Base-by-base conservation (phyloP, 345 rosid species). In the Melaleuca quinquenervia region DNA sequence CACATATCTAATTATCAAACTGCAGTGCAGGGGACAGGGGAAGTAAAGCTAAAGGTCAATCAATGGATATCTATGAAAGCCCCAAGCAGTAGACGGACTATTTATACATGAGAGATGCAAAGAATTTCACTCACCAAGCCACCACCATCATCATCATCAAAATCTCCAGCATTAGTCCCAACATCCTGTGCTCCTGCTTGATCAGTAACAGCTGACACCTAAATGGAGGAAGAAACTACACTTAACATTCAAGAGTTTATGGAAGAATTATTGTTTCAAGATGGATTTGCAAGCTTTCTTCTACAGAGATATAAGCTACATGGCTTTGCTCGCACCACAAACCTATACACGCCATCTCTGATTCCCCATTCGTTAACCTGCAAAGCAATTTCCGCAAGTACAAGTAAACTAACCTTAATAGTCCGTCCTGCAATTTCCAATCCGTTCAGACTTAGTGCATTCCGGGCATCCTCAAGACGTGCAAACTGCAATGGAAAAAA, bases 121-220 rank as follows among this genome's bases (percentile, higher is more conserved):
- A 85, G 13, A 50, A 50, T 87, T 84, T 78, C 86, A 91, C 98
- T 94, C 82, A 97, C 99, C 97, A 96, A 91, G 87, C 98, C 99
- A 86, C 95, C 95, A 70, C 99, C 98, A 62, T 97, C 99, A 49
- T 97, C 98, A 80, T 97, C 99, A 91, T 97, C 99, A 88, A 97
- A 90, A 95, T 97, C 99, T 87, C 92, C 95, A 3, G 98, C 87
- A 91, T 84, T 92, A 83, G 93, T 89, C 75, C 92, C 94, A 87
- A 88, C 90, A 70, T 97, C 98, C 86, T 90, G 95, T 83, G 87
- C 74, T 87, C 92, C 95, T 21, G 90, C 87, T 89, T 95, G 99
- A 91, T 97, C 98, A 14, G 99, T 96, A 62, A 96, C 94, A 83
- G 99, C 94, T 84, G 99, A 97, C 88, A 97, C 98, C 98, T 96